Evolutionary conservation across 805 yeast species (phyloP).

Genomic region (Ogataea angusta): DNA sequence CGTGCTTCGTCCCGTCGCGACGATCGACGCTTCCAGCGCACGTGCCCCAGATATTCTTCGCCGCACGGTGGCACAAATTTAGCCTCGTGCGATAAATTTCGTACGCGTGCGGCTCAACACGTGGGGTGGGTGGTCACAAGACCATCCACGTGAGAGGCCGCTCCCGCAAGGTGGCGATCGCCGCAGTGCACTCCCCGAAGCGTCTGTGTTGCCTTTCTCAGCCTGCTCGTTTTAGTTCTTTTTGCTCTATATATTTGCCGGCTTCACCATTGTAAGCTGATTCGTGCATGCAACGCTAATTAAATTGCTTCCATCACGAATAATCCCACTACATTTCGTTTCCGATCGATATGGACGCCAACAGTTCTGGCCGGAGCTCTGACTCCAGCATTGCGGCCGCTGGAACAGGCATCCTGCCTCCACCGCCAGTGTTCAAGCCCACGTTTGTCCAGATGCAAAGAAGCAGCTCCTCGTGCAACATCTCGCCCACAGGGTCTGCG

Average conservation of each 20-base stretch:
- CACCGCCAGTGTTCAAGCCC: slow-evolving; percentile 47
- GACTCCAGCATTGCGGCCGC: neutral
- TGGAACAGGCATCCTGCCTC: slow-evolving; percentile 32
- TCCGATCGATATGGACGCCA: neutral
- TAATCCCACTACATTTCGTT: neutral
- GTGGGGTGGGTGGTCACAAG: slow-evolving; percentile 6
- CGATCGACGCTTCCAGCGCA: neutral
- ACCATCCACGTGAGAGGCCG: neutral
- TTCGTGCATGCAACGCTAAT: slow-evolving; percentile 4
- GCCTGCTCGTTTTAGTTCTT: too few species aligned
- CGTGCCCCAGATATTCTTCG: neutral
- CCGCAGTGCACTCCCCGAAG: neutral
- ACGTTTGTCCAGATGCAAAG: slow-evolving; percentile 44
- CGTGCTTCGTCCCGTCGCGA: neutral
- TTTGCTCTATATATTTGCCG: too few species aligned
- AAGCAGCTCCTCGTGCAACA: slow-evolving; percentile 6
- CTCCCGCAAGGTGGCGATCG: neutral
- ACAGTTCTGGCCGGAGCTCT: neutral
- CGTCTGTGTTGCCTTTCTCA: neutral
- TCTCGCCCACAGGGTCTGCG: slow-evolving; percentile 3
- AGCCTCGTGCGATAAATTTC: neutral
- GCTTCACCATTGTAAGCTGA: too few species aligned
- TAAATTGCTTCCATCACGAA: neutral
- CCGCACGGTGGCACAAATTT: neutral
- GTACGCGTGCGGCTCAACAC: slow-evolving; percentile 3